Evolutionary conservation across 352 stramenopile species (phyloP).

Genomic region (Aphanomyces invadans): DNA sequence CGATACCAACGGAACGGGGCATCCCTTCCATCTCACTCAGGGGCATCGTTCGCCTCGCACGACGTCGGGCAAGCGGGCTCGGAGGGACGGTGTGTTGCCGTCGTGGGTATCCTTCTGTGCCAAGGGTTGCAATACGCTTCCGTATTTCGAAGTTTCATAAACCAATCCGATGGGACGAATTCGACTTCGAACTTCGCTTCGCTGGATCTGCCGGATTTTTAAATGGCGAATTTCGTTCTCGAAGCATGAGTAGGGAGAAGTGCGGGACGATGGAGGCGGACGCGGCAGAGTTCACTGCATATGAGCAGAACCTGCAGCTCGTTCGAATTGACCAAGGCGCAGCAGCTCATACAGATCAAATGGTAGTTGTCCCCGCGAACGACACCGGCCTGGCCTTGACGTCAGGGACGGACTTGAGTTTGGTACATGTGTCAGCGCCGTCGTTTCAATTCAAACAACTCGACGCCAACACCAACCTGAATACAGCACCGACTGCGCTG

Average conservation of each 20-base stretch:
- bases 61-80: too few relatives aligned
- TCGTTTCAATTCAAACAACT: slow-evolving; percentile 17
- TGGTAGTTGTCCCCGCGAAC: not conserved
- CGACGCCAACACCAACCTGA: slow-evolving; percentile 14
- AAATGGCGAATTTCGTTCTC: not conserved
- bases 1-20: too few relatives aligned
- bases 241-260: not conserved
- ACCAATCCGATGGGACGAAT: not conserved
- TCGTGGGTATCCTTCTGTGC: not conserved
- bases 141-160: not conserved
- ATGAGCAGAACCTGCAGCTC: not conserved
- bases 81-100: too few relatives aligned
- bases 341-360: not conserved
- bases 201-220: not conserved
- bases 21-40: too few relatives aligned
- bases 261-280: not conserved
- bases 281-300: slow-evolving; percentile 10
- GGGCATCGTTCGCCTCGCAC: not conserved
- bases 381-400: not conserved
- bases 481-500: slow-evolving; percentile 22
- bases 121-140: not conserved
- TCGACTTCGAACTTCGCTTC: not conserved
- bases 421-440: not conserved
- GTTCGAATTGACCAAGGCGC: not conserved
- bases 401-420: not conserved